Base-by-base conservation (phyloP, 345 rosid species). In the Arabidopsis suecica region DNA sequence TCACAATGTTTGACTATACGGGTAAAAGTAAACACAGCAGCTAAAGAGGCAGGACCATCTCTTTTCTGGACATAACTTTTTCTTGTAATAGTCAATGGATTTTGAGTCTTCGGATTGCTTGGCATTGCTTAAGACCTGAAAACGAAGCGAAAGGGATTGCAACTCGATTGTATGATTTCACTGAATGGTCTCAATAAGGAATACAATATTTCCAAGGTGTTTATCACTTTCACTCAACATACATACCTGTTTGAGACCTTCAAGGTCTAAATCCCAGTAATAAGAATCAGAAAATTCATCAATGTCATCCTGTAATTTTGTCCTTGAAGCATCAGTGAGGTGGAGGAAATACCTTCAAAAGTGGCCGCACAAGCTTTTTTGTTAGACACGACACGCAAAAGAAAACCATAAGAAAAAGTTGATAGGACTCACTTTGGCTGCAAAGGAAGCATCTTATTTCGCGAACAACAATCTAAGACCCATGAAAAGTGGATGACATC, bases 401-500 rank as follows among this genome's bases (percentile, higher is more conserved):
- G 54, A 57, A 44, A 56, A 55, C 9, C 45, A 67, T 4, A 42
- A 68, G 25, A 47, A 57, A 71, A 74, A 49, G 54, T 54, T 51
- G 65, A 45, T 48, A 62, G 32, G 41, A 78, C 91, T 69, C 61
- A 92, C 99, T 88, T 95, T 60, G 96, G 97, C 85, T 83, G 93
- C 68, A 95, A 81, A 54, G 91, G 96, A 61, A 95, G 87, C 72
- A 87, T 89, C 71, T 74, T 88, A 77, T 86, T 89, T 66, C 82
- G 88, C 37, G 89, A 86, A 82, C 96, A 88, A 74, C 93, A 92
- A 79, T 89, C 97, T 72, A 90, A 61, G 70, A 90, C 67, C 99
- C 99, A 95, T 71, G 99, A 88, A 74, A 77, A 85, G 81, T 92
- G 88, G 80, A 95, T 88, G 61, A 95, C 74, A 82, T 95, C 99